These are phyloP conservation scores for Pseudoscleropodium purum DNA, from an alignment of 225 moss, liverwort and hornwort genomes.

Conservation along the genomic window DNA sequence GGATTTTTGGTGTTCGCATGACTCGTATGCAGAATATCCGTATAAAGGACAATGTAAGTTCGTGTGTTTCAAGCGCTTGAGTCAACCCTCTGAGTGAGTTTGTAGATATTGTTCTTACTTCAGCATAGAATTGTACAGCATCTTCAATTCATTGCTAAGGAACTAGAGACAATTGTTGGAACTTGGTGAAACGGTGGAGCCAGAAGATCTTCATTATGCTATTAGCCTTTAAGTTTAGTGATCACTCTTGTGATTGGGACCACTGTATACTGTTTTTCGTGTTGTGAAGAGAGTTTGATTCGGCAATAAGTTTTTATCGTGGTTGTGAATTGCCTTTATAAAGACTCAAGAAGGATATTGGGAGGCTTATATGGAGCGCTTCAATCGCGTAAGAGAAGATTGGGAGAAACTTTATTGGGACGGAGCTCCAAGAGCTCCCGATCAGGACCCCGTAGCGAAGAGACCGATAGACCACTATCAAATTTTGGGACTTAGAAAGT, in stretches of 20 bases:
- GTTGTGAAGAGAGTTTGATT: not conserved
- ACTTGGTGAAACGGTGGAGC: not conserved
- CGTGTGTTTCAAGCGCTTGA: not conserved
- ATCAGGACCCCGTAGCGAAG: slow-evolving; percentile 45
- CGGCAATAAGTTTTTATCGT: not conserved
- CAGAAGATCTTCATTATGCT: not conserved
- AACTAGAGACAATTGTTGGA: not conserved
- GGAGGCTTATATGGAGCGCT: slow-evolving; percentile 59
- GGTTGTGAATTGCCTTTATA: not conserved
- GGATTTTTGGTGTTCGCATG: slow-evolving; percentile 25
- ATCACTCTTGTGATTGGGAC: not conserved
- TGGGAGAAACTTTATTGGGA: slow-evolving; percentile 87
- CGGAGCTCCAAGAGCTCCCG: slow-evolving; percentile 51
- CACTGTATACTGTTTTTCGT: not conserved
- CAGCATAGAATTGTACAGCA: not conserved
- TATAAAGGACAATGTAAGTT: slow-evolving; percentile 33
- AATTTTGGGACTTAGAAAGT: slow-evolving; percentile 75
- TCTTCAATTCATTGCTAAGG: not conserved
- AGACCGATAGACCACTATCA: slow-evolving; percentile 44
- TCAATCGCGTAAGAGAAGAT: slow-evolving; percentile 45
- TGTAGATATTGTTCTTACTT: not conserved
- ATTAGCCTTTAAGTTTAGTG: not conserved
- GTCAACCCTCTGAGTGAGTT: not conserved
- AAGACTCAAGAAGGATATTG: slow-evolving; percentile 78
- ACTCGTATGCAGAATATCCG: slow-evolving; percentile 33